A percentile compares a stretch with the other conserved stretches of the same genome.
These are phyloP conservation scores for Hypoxylon sp. DNA, from an alignment of 2,329 filamentous ascomycete genomes.

Conservation along the genomic window DNA sequence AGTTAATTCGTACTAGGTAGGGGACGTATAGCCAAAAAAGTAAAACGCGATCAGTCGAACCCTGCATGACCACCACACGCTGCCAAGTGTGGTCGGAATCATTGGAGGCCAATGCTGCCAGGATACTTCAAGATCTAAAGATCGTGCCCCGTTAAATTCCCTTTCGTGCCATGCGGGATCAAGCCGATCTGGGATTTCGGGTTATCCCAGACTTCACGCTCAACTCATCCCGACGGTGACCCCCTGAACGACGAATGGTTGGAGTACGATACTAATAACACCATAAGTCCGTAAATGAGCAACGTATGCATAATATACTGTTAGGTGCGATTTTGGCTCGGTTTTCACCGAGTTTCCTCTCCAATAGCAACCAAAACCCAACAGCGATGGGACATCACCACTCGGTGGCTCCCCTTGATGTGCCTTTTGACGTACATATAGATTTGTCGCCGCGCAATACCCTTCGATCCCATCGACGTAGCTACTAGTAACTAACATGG, in stretches of 20 bases:
- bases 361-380: background rate
- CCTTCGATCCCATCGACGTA: background rate
- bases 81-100: background rate
- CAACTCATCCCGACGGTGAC: conserved; percentile 1
- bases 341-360: background rate
- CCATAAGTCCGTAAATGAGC: background rate
- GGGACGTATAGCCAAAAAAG: background rate
- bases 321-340: background rate
- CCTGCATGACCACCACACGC: background rate
- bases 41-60: background rate
- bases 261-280: background rate
- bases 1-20: background rate
- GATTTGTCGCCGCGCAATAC: background rate
- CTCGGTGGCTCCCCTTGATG: background rate
- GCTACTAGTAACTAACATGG: background rate
- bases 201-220: background rate
- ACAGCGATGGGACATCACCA: background rate
- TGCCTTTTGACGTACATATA: background rate
- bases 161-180: background rate
- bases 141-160: background rate
- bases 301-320: background rate
- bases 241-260: background rate
- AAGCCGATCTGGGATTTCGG: background rate
- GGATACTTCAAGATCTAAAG: background rate
- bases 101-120: background rate